Conservation (phyloP, 306 rosid genomes). For the Sechiopsis laciniata region DNA sequence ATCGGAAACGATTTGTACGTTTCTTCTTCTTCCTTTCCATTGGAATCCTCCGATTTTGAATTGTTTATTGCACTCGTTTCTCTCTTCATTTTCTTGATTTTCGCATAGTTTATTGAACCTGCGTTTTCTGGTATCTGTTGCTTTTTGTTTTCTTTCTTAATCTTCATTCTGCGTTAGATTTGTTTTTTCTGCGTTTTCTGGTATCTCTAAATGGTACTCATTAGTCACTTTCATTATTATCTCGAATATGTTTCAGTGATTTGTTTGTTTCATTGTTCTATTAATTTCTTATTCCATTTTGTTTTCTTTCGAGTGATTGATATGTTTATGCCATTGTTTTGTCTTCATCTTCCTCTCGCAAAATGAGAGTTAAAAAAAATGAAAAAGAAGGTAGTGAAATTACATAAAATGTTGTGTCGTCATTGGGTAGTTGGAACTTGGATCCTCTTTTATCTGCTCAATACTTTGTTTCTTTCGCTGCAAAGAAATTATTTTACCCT, state of each 20-base stretch:
- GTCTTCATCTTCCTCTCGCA: conserved; percentile 3
- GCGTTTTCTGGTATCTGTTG: background rate
- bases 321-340: background rate
- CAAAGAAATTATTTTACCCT: no score
- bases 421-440: background rate
- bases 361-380: background rate
- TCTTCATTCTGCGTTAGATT: conserved; percentile 1
- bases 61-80: background rate
- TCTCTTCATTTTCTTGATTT: background rate
- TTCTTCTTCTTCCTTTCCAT: conserved; percentile 17
- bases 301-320: background rate
- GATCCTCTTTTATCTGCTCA: background rate
- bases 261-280: conserved; percentile 13
- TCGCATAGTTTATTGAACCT: background rate
- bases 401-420: background rate
- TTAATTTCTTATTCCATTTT: background rate
- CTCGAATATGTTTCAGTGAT: background rate
- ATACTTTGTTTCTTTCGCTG: background rate
- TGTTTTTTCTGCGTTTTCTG: no score
- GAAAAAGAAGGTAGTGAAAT: background rate
- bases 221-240: conserved; percentile 6
- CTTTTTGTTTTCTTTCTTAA: background rate
- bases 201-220: background rate
- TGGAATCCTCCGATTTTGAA: background rate
- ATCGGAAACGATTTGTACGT: conserved; percentile 85